These are phyloP conservation scores for Butyriboletus loyo DNA, from an alignment of 768 basidiomycete genomes.

Conservation along the genomic window DNA sequence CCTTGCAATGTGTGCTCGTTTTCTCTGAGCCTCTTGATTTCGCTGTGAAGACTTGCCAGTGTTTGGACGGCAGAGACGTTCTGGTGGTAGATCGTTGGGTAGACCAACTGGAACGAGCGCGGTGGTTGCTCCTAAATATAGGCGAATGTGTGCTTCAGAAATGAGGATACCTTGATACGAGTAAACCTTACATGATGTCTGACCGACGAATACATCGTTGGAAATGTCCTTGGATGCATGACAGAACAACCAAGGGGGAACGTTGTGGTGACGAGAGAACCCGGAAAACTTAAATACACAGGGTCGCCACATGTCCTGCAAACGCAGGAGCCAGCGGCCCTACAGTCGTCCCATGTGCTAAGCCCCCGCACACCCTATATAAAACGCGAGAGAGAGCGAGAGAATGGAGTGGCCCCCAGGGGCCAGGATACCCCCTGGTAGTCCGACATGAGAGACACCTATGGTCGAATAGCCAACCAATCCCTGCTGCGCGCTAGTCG, in stretches of 20 bases:
- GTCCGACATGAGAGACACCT: slow-evolving; percentile 3
- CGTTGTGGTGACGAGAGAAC: slow-evolving; percentile 16
- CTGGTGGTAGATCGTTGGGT: slow-evolving; percentile 15
- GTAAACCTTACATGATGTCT: slow-evolving; percentile 22
- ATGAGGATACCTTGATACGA: neutral
- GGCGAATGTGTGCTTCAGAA: slow-evolving; percentile 9
- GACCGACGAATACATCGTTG: slow-evolving; percentile 10
- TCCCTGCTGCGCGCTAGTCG: slow-evolving; percentile 1
- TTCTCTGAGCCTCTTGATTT: slow-evolving; percentile 17
- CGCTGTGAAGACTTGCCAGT: slow-evolving; percentile 16
- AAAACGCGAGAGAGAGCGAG: neutral
- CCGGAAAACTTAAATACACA: slow-evolving; percentile 23
- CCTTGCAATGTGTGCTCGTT: slow-evolving; percentile 13
- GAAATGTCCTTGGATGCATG: slow-evolving; percentile 19
- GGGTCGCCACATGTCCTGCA: slow-evolving; percentile 18
- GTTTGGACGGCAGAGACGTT: slow-evolving; percentile 16
- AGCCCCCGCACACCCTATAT: slow-evolving; percentile 20
- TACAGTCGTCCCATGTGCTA: slow-evolving; percentile 14
- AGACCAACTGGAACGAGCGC: neutral
- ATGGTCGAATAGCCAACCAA: neutral
- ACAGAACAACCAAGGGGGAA: neutral
- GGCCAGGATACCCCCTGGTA: slow-evolving; percentile 14
- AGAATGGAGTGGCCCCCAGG: slow-evolving; percentile 8
- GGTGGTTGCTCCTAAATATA: slow-evolving; percentile 15
- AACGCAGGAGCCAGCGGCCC: slow-evolving; percentile 21